Percentiles rank a stretch among this genome's conserved stretches.
Conservation (phyloP, 2,329 filamentous ascomycete genomes). For the Cytospora piceicola region DNA sequence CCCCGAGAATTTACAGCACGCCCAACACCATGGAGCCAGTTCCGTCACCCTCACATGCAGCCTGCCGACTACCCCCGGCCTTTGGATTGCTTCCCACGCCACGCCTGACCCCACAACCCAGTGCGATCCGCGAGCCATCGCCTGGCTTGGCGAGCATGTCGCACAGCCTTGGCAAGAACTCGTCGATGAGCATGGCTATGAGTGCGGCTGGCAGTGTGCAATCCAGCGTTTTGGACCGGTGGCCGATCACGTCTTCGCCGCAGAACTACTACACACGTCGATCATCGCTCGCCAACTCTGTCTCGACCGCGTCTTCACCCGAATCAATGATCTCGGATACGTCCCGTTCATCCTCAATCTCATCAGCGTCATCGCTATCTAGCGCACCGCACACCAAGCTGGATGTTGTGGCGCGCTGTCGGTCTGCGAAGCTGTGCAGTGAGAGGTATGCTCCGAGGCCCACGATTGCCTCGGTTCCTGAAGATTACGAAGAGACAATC, state of each 20-base stretch:
- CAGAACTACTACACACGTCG: constrained; percentile 57
- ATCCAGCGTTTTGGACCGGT: constrained; percentile 54
- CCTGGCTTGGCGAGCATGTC: constrained; percentile 40
- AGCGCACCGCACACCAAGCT: constrained; percentile 63
- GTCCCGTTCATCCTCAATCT: constrained; percentile 68
- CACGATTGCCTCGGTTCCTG: constrained; percentile 60
- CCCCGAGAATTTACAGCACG: constrained; percentile 46
- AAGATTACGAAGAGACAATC: constrained; percentile 57
- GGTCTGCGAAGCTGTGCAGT: constrained; percentile 59
- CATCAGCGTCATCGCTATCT: constrained; percentile 63
- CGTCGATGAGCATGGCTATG: constrained; percentile 66
- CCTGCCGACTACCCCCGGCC: constrained; percentile 54
- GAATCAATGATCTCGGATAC: constrained; percentile 70
- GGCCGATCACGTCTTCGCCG: constrained; percentile 58
- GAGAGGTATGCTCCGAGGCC: constrained; percentile 59
- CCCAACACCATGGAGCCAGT: constrained; percentile 56
- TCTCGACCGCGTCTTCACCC: constrained; percentile 66
- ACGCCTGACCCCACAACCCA: constrained; percentile 59
- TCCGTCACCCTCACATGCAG: constrained; percentile 47
- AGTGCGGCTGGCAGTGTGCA: constrained; percentile 54
- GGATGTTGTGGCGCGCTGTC: constrained; percentile 67
- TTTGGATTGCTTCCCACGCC: constrained; percentile 62
- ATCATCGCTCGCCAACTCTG: constrained; percentile 65
- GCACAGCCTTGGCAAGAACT: constrained; percentile 52
- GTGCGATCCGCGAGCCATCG: constrained; percentile 63